phyloP scores from a whole-genome alignment of 2,329 filamentous ascomycete genomes.

The Kalaharituber pfeilii region DNA sequence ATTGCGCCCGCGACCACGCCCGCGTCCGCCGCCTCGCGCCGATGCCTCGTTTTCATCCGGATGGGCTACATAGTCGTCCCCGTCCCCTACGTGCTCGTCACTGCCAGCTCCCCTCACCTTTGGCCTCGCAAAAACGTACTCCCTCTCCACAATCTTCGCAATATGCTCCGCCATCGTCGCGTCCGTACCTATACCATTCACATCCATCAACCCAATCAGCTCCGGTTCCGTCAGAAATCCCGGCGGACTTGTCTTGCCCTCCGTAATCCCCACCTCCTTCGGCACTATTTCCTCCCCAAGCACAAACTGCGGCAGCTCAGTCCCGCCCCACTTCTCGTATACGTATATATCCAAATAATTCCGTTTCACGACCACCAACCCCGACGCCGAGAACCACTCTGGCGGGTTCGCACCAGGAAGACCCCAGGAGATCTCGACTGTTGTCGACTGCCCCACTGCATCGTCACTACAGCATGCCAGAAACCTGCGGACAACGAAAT shows the following conservation, averaged over 20 bases:
- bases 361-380: constrained; percentile 65
- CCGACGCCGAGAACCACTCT: constrained; percentile 66
- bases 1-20: constrained; percentile 32
- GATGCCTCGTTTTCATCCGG: constrained; percentile 31
- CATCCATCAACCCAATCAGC: constrained; percentile 91
- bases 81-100: too few species aligned
- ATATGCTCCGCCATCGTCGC: constrained; percentile 99
- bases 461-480: constrained; percentile 92
- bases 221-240: constrained; percentile 87
- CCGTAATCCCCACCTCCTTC: constrained; percentile 69
- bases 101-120: constrained; percentile 29
- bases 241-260: constrained; percentile 77
- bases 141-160: constrained; percentile 75
- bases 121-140: constrained; percentile 59
- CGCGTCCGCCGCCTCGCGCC: constrained; percentile 27
- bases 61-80: constrained; percentile 25
- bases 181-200: constrained; percentile 94
- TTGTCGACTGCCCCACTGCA: constrained; percentile 68
- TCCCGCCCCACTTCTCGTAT: constrained; percentile 90
- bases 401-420: constrained; percentile 25
- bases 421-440: constrained; percentile 70
- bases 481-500: constrained; percentile 82
- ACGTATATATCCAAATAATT: constrained; percentile 94
- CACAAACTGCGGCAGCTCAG: constrained; percentile 61
- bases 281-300: constrained; percentile 72